A percentile compares a stretch with the other conserved stretches of the same genome.
Conservation (phyloP, 768 basidiomycete species). For the Phanerochaete carnosa region DNA sequence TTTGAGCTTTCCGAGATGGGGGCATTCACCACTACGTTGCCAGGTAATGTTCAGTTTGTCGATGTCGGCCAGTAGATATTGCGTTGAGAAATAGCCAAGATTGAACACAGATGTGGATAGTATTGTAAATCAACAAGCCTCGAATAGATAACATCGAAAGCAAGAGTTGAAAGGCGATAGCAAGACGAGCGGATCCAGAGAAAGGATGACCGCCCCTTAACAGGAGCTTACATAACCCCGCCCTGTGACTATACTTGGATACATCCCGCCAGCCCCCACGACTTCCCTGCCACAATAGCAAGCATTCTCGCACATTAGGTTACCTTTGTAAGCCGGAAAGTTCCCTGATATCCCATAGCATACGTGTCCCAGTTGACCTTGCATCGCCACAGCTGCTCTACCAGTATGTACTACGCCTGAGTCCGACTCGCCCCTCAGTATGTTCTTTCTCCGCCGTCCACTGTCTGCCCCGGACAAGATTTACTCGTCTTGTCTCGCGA, state of each 20-base stretch:
- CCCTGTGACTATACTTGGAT: neutral
- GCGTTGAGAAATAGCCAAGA: neutral
- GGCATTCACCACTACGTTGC: neutral
- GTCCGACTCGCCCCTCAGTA: too few relatives aligned
- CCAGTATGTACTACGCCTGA: too few relatives aligned
- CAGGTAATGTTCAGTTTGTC: neutral
- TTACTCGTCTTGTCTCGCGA: too few relatives aligned
- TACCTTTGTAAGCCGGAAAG: too few relatives aligned
- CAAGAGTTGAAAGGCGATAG: neutral
- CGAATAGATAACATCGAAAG: neutral
- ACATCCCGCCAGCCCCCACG: neutral
- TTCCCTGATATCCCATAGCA: too few relatives aligned
- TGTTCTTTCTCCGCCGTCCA: too few relatives aligned
- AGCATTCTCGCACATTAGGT: too few relatives aligned
- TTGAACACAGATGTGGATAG: neutral
- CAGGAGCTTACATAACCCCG: neutral
- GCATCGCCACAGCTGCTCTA: too few relatives aligned
- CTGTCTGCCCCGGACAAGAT: too few relatives aligned
- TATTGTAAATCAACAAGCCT: neutral
- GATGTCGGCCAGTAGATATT: neutral
- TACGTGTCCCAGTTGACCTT: too few relatives aligned
- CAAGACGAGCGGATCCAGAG: neutral
- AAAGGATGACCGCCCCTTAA: neutral
- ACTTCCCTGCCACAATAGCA: too few relatives aligned
- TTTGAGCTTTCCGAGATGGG: neutral